Evolutionary conservation across 371 early-diverging fungal genomes (phyloP).

Genomic region (Synchytrium microbalum): DNA sequence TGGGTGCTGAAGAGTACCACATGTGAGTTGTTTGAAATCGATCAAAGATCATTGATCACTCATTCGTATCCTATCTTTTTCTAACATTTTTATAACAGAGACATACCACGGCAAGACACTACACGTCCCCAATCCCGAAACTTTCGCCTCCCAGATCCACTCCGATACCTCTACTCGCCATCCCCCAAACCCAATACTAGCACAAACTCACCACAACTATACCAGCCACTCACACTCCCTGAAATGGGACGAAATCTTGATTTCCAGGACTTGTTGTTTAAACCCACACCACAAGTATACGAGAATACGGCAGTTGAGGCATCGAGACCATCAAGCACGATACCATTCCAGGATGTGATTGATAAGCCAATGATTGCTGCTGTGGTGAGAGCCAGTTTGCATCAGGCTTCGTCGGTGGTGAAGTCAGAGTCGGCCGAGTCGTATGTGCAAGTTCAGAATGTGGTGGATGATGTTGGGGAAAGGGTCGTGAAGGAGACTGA

Average conservation of each 20-base stretch:
- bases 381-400: background rate
- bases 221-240: background rate
- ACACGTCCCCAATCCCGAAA: too few relatives aligned
- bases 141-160: background rate
- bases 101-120: too few relatives aligned
- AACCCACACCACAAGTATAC: background rate
- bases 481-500: conserved; percentile 12
- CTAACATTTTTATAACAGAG: too few relatives aligned
- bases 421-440: background rate
- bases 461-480: too few relatives aligned
- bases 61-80: too few relatives aligned
- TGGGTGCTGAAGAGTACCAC: too few relatives aligned
- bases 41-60: too few relatives aligned
- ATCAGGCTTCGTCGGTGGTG: background rate
- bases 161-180: background rate
- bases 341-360: background rate
- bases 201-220: too few relatives aligned
- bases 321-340: background rate
- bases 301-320: background rate
- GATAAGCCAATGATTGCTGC: background rate
- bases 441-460: background rate
- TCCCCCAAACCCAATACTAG: background rate
- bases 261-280: background rate
- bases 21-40: too few relatives aligned
- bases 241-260: background rate